These are phyloP conservation scores for Porogramme epimiltina DNA, from an alignment of 1,284 basidiomycete species.

Conservation along the genomic window DNA sequence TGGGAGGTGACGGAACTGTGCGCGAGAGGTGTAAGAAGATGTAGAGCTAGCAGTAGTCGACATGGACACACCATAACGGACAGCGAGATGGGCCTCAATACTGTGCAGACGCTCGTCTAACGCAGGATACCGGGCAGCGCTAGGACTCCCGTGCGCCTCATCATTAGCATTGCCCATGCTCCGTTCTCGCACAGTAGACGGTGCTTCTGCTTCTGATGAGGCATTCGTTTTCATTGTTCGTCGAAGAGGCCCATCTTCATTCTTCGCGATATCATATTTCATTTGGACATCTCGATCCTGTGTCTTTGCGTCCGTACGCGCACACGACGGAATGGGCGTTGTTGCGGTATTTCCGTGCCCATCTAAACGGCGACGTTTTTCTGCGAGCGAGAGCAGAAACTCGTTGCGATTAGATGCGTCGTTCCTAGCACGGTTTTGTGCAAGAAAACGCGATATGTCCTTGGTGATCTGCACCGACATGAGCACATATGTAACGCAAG, in stretches of 20 bases:
- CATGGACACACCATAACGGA: constrained; percentile 62
- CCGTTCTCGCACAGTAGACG: not conserved
- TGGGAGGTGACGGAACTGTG: constrained; percentile 69
- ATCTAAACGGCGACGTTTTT: constrained; percentile 49
- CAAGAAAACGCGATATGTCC: constrained; percentile 69
- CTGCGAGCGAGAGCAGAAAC: constrained; percentile 60
- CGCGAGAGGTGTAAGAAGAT: not conserved
- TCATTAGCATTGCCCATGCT: constrained; percentile 24
- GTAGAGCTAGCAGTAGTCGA: not conserved
- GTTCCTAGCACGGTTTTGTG: constrained; percentile 66
- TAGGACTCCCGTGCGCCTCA: constrained; percentile 29
- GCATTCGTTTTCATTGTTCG: constrained; percentile 46
- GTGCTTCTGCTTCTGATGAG: not conserved
- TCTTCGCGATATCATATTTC: constrained; percentile 81
- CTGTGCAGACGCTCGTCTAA: constrained; percentile 62
- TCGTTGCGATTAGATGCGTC: constrained; percentile 74
- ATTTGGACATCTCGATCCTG: constrained; percentile 75
- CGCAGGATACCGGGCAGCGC: constrained; percentile 52
- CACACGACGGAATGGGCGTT: constrained; percentile 51
- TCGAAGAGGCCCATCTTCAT: constrained; percentile 72
- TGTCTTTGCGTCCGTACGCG: constrained; percentile 68
- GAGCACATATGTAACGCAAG: too few relatives aligned
- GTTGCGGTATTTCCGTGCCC: constrained; percentile 27
- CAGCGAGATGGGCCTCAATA: constrained; percentile 67
- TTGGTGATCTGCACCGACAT: constrained; percentile 71